phyloP scores from a whole-genome alignment of 1,139 yeast genomes.

The Saccharomycopsis hybrid region DNA sequence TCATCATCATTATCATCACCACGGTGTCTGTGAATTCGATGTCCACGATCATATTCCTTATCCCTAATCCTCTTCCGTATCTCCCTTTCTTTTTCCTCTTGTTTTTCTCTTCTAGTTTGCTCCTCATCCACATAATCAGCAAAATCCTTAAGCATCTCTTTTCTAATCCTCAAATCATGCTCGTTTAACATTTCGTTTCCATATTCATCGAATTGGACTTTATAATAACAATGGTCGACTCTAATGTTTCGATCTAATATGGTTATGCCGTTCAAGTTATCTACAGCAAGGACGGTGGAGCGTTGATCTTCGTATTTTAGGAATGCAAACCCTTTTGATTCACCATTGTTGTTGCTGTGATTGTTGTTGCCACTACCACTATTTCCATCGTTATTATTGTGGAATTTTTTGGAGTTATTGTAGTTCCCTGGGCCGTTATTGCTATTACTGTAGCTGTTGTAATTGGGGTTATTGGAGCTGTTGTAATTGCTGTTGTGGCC shows the following conservation, averaged over 20 bases:
- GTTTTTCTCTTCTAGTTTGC: not conserved
- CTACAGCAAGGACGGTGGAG: conserved; percentile 81
- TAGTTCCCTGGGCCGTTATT: no score
- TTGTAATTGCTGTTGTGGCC: not conserved
- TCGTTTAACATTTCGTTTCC: conserved; percentile 14
- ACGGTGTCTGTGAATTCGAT: no score
- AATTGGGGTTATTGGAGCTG: no score
- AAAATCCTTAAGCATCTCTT: conserved; percentile 18
- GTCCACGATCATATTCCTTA: not conserved
- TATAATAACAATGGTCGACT: conserved; percentile 75
- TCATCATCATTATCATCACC: not conserved
- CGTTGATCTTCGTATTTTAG: conserved; percentile 77
- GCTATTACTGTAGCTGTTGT: no score
- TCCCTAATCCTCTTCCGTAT: not conserved
- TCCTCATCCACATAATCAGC: conserved; percentile 1
- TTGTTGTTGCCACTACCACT: no score
- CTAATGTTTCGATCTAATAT: conserved; percentile 48
- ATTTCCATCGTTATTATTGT: no score
- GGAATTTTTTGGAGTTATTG: no score
- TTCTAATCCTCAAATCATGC: conserved; percentile 9
- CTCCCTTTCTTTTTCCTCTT: not conserved
- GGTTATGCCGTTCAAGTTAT: conserved; percentile 72
- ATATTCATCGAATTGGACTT: conserved; percentile 22
- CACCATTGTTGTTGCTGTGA: conserved; percentile 33
- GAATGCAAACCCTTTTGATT: conserved; percentile 73